These are phyloP conservation scores for Aspergillus tubingensis DNA, from an alignment of 2,329 filamentous ascomycete species.

Conservation along the genomic window DNA sequence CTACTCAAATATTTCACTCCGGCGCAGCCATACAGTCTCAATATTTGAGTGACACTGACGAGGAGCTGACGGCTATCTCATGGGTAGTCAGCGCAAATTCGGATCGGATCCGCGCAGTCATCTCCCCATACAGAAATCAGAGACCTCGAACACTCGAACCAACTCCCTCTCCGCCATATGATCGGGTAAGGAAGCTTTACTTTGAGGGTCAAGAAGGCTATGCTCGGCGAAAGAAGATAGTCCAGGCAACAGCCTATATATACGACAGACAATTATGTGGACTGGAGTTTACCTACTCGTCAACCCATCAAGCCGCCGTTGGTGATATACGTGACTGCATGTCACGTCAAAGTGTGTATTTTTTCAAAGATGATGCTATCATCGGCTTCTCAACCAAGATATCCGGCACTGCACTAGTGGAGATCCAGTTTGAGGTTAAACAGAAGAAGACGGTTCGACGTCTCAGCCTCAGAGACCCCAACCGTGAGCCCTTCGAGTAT, in stretches of 20 bases:
- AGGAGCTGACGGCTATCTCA: slow-evolving; percentile 12
- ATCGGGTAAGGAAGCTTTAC: slow-evolving; percentile 14
- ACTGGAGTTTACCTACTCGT: slow-evolving; percentile 4
- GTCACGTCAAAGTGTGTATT: background rate
- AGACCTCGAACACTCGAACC: slow-evolving; percentile 2
- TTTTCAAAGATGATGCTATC: background rate
- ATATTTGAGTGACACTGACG: slow-evolving; percentile 2
- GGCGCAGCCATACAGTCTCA: background rate
- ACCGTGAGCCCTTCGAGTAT: background rate
- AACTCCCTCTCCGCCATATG: slow-evolving; percentile 4
- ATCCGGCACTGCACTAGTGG: background rate
- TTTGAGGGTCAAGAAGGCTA: slow-evolving; percentile 8
- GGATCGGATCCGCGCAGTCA: slow-evolving; percentile 12
- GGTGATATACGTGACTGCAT: background rate
- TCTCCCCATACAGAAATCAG: background rate
- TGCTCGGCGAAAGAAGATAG: background rate
- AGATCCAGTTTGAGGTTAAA: slow-evolving; percentile 11
- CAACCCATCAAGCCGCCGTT: background rate
- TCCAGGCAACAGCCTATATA: background rate
- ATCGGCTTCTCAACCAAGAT: slow-evolving; percentile 4
- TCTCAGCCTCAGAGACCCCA: background rate
- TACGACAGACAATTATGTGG: background rate
- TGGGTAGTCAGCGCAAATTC: slow-evolving; percentile 9
- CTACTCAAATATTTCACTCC: background rate
- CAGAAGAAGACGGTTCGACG: background rate